Evolutionary conservation across 1,284 basidiomycete genomes (phyloP), one percentile per base, ranked within the genome.

Genomic region (Calocybe gambosa): DNA sequence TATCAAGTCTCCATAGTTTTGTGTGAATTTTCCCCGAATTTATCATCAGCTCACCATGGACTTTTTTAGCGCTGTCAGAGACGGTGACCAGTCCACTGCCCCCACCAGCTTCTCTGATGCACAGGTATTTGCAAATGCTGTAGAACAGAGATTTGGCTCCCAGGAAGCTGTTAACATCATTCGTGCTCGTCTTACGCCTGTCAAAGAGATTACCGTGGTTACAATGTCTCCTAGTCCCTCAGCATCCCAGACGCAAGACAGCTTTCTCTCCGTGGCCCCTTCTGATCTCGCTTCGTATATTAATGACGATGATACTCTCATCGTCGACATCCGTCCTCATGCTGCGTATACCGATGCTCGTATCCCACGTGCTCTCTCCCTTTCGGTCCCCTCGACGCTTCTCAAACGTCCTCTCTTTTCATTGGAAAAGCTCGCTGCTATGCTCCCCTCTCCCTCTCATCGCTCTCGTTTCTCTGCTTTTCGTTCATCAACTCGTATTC

Each of bases 361-460:
- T 42, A 55, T 94, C 23, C 75, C 75, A 23, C 58, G 69, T 35
- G 85, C 93, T n/a, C 73, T 96, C 51, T 92, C 91, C 35, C 78
- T 98, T 47, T 91, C 90, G 39, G 89, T 96, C 3, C 94, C 94
- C 0, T 93, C 93, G 3, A 98, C 94, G 0, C 80, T 98, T 20
- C 84, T 99, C 59, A 92, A 92, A 51, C 82, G 93, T 0, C 90
- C 90, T 0, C 74, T 82, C 5, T 94, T 91, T 66, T 83, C 85
- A 20, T 74, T 93, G 7, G 70, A 79, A 26, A 83, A 82, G 37
- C 74, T 95, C 9, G 66, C 77, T 1, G 78, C 80, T 20, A 92
- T 93, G 83, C 75, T 95, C 13, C 75, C 82, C 2, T 78, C 80
- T 0, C 49, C 67, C 4, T 59, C 70, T 1, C 75, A 85, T 16